Conservation (phyloP, 345 rosid species). For the Brassica rapa region DNA sequence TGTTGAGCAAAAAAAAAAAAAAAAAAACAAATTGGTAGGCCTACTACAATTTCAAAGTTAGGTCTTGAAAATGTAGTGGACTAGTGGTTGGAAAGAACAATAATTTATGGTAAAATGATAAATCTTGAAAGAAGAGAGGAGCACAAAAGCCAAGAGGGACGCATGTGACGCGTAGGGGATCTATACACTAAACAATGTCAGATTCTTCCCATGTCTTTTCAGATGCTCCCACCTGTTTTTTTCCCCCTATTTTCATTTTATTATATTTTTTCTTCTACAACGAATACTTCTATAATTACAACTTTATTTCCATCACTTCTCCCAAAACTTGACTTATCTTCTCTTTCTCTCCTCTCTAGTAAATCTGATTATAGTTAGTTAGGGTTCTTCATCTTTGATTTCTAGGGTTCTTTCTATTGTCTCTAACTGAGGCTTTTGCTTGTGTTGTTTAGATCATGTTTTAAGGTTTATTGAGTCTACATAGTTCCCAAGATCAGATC, state of each 20-base stretch:
- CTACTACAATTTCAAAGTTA: not conserved
- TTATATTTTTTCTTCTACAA: not conserved
- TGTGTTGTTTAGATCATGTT: not conserved
- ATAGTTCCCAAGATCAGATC: slow-evolving; percentile 9
- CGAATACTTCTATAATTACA: slow-evolving; percentile 40
- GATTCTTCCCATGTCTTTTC: slow-evolving; percentile 37
- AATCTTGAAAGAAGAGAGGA: not conserved
- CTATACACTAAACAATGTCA: slow-evolving; percentile 41
- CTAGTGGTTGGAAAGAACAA: slow-evolving; percentile 25
- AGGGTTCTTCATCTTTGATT: slow-evolving; percentile 12
- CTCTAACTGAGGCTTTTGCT: not conserved
- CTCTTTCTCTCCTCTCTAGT: slow-evolving; percentile 1
- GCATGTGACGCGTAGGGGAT: slow-evolving; percentile 46
- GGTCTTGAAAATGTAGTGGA: slow-evolving; percentile 18
- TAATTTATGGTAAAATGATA: not conserved
- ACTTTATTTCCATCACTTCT: slow-evolving; percentile 1
- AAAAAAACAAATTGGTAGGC: slow-evolving; percentile 3
- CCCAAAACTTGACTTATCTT: not conserved
- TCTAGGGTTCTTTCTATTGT: not conserved
- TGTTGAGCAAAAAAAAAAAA: no score
- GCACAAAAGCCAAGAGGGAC: slow-evolving; percentile 35
- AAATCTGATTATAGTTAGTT: not conserved
- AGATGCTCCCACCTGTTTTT: slow-evolving; percentile 37
- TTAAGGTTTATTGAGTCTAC: not conserved
- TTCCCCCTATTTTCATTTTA: not conserved